These are phyloP conservation scores for Neoboletus subvelutipes DNA, from an alignment of 768 basidiomycete species.

Conservation along the genomic window DNA sequence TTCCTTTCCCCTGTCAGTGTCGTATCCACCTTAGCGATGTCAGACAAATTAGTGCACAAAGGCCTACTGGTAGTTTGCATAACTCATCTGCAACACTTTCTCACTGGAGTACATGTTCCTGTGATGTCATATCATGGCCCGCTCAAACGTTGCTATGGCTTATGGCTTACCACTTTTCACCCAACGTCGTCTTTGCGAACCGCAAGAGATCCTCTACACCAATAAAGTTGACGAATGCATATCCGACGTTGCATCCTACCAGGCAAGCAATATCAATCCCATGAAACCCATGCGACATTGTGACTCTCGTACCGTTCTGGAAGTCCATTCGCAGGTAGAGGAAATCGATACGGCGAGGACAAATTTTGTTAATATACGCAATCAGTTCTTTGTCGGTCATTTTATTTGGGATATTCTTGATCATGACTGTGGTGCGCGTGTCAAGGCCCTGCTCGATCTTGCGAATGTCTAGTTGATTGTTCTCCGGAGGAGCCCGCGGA, in stretches of 20 bases:
- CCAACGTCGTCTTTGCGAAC: slow-evolving; percentile 73
- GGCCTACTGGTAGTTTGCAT: slow-evolving; percentile 89
- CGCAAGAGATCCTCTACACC: slow-evolving; percentile 68
- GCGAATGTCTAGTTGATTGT: slow-evolving; percentile 64
- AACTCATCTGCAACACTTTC: slow-evolving; percentile 88
- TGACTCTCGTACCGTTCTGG: slow-evolving; percentile 56
- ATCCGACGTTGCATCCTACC: slow-evolving; percentile 73
- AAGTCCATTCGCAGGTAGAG: slow-evolving; percentile 88
- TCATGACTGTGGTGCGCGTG: slow-evolving; percentile 83
- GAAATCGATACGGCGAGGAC: slow-evolving; percentile 79
- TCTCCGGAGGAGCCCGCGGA: slow-evolving; percentile 35
- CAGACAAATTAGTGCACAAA: background rate
- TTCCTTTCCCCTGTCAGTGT: slow-evolving; percentile 70
- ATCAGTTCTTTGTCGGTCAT: slow-evolving; percentile 77
- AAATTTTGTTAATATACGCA: slow-evolving; percentile 66
- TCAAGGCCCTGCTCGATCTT: slow-evolving; percentile 77
- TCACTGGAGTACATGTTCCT: slow-evolving; percentile 94
- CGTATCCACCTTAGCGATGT: slow-evolving; percentile 7
- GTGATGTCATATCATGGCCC: slow-evolving; percentile 7
- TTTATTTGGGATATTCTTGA: slow-evolving; percentile 93
- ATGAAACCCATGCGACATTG: background rate
- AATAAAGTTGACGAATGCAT: slow-evolving; percentile 91
- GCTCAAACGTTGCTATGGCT: background rate
- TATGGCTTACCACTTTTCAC: slow-evolving; percentile 70
- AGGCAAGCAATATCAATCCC: slow-evolving; percentile 2